Evolutionary conservation across 371 early-diverging fungal genomes (phyloP).

Genomic region (Encephalitozoon hellem): DNA sequence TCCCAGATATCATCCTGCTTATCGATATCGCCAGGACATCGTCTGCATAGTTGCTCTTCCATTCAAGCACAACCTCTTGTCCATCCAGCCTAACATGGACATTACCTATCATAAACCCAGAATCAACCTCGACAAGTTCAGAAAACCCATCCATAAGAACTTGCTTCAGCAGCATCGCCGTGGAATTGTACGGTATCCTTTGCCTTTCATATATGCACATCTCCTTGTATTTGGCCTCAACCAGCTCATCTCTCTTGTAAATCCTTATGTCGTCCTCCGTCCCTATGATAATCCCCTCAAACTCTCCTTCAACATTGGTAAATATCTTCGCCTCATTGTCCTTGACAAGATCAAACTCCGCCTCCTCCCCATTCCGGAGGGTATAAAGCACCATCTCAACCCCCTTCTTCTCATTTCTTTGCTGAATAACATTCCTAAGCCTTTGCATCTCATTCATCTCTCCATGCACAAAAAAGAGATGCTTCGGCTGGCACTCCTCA

Average conservation of each 20-base stretch:
- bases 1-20: slow-evolving; percentile 29
- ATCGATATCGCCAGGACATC: slow-evolving; percentile 50
- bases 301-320: slow-evolving; percentile 25
- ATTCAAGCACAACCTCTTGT: slow-evolving; percentile 37
- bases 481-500: slow-evolving; percentile 81
- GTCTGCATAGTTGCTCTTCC: slow-evolving; percentile 45
- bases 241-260: slow-evolving; percentile 24
- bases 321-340: slow-evolving; percentile 40
- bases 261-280: slow-evolving; percentile 16
- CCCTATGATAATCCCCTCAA: slow-evolving; percentile 39
- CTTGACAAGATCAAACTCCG: slow-evolving; percentile 75
- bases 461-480: slow-evolving; percentile 95
- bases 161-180: slow-evolving; percentile 30
- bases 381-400: slow-evolving; percentile 72
- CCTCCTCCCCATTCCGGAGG: slow-evolving; percentile 83
- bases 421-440: slow-evolving; percentile 75
- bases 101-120: slow-evolving; percentile 26
- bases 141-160: slow-evolving; percentile 41
- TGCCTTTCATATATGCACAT: slow-evolving; percentile 38
- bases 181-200: slow-evolving; percentile 48
- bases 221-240: slow-evolving; percentile 16
- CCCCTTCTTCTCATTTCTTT: slow-evolving; percentile 70
- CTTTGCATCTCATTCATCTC: slow-evolving; percentile 94
- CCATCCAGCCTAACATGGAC: slow-evolving; percentile 19
- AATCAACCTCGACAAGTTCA: slow-evolving; percentile 14